These are phyloP conservation scores for Mycosarcoma mackinlayi DNA, from an alignment of 1,284 basidiomycete genomes.

Conservation along the genomic window DNA sequence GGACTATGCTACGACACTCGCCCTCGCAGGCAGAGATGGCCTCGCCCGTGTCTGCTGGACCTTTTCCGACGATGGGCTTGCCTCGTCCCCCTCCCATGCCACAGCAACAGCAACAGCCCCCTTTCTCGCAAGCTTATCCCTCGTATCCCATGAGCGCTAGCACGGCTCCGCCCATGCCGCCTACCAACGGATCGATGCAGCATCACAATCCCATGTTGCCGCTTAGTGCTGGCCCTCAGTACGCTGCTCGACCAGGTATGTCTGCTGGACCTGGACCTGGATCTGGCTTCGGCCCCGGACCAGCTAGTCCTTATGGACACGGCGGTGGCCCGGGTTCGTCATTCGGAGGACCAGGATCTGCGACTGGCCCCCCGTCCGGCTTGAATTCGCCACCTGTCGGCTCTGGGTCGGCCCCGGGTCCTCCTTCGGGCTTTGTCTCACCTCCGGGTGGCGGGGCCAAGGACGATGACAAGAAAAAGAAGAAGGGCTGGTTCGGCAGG, in stretches of 20 bases:
- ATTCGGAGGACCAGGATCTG: not conserved
- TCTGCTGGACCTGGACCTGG: constrained; percentile 11
- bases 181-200: constrained; percentile 7
- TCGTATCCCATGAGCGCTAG: constrained; percentile 40
- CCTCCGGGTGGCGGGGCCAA: constrained; percentile 24
- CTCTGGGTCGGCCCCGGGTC: too few relatives aligned
- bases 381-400: too few relatives aligned
- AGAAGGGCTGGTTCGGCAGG: constrained; percentile 50
- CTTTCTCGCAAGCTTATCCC: constrained; percentile 44
- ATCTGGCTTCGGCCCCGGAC: not conserved
- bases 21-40: constrained; percentile 30
- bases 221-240: constrained; percentile 10
- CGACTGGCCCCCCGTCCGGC: not conserved
- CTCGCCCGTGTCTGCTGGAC: constrained; percentile 19
- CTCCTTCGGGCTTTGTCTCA: constrained; percentile 7
- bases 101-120: constrained; percentile 17
- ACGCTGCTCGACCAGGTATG: constrained; percentile 18
- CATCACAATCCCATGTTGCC: constrained; percentile 26
- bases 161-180: constrained; percentile 13
- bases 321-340: too few relatives aligned
- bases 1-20: constrained; percentile 37
- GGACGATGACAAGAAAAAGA: constrained; percentile 46
- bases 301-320: not conserved
- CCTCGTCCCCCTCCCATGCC: constrained; percentile 27
- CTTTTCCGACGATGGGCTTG: constrained; percentile 23